Base-by-base conservation (phyloP, 345 rosid genomes). In the Rhodomyrtus tomentosa region DNA sequence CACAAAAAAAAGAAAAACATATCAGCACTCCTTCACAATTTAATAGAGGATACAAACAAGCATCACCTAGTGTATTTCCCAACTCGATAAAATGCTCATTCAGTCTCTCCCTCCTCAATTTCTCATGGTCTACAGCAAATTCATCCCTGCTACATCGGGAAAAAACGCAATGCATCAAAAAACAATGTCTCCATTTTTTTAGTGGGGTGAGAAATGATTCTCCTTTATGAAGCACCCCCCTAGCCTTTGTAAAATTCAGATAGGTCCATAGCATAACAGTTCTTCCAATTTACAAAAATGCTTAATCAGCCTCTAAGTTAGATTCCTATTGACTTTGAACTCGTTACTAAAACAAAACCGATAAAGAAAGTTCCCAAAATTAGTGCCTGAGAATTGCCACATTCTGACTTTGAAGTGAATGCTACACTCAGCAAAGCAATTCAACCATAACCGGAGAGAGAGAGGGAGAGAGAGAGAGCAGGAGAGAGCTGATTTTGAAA, bases 1-100 rank as follows among this genome's bases (percentile, higher is more conserved):
- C n/a, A n/a, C n/a, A n/a, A n/a, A n/a, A n/a, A n/a, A n/a, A n/a
- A n/a, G n/a, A n/a, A n/a, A n/a, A n/a, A n/a, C n/a, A n/a, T n/a
- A n/a, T n/a, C n/a, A n/a, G n/a, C n/a, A n/a, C n/a, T n/a, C n/a
- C n/a, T n/a, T n/a, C n/a, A n/a, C n/a, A n/a, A n/a, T n/a, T n/a
- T n/a, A n/a, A n/a, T n/a, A n/a, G n/a, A n/a, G n/a, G n/a, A n/a
- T n/a, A n/a, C n/a, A 38, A 25, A 76, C 25, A n/a, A n/a, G n/a
- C n/a, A n/a, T n/a, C n/a, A n/a, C n/a, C n/a, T n/a, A n/a, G n/a
- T n/a, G n/a, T n/a, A n/a, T n/a, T n/a, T n/a, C n/a, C n/a, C n/a
- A n/a, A n/a, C n/a, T 94, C 96, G 3, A 92, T 82, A 86, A 95
- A 95, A 54, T 96, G 98, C 80, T 96, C 98, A 82, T 95, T 96